Percentiles rank a stretch among this genome's conserved stretches.
These are phyloP conservation scores for Setomelanomma holmii DNA, from an alignment of 2,329 filamentous ascomycete species.

Conservation along the genomic window DNA sequence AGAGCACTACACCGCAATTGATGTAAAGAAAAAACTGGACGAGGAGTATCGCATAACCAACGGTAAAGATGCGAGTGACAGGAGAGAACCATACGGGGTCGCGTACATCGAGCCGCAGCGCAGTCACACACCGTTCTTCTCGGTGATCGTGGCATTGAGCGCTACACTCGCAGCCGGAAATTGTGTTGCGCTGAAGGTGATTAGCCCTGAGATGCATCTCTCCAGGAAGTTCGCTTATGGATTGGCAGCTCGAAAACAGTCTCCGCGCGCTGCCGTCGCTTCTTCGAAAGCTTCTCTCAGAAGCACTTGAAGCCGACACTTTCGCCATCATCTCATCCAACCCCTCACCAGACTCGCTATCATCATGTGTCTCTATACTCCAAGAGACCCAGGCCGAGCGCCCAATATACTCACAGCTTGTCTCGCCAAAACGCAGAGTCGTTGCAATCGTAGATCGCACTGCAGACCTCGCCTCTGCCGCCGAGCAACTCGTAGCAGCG, in stretches of 20 bases:
- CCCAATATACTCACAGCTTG: conserved; percentile 39
- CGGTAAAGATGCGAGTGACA: conserved; percentile 47
- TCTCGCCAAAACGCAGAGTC: conserved; percentile 46
- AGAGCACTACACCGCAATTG: conserved; percentile 50
- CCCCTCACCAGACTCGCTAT: conserved; percentile 35
- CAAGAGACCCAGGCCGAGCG: conserved; percentile 31
- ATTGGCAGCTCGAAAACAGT: conserved; percentile 49
- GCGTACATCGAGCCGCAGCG: conserved; percentile 57
- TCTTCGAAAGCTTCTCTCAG: conserved; percentile 48
- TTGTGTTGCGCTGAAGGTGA: conserved; percentile 59
- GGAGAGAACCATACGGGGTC: conserved; percentile 49
- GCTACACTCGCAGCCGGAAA: conserved; percentile 61
- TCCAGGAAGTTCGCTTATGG: background rate
- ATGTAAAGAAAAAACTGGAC: conserved; percentile 48
- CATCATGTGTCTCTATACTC: conserved; percentile 39
- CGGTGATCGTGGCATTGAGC: conserved; percentile 40
- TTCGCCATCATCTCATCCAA: conserved; percentile 53
- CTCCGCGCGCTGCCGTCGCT: conserved; percentile 45
- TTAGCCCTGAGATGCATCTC: conserved; percentile 1
- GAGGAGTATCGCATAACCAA: conserved; percentile 54
- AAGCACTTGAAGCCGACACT: conserved; percentile 57
- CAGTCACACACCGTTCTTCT: conserved; percentile 58
- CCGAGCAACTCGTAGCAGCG: conserved; percentile 60
- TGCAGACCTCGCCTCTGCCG: conserved; percentile 62
- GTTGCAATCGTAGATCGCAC: conserved; percentile 68